Base-by-base conservation (phyloP, 2,329 filamentous ascomycete species). In the Colletotrichum falcatum region DNA sequence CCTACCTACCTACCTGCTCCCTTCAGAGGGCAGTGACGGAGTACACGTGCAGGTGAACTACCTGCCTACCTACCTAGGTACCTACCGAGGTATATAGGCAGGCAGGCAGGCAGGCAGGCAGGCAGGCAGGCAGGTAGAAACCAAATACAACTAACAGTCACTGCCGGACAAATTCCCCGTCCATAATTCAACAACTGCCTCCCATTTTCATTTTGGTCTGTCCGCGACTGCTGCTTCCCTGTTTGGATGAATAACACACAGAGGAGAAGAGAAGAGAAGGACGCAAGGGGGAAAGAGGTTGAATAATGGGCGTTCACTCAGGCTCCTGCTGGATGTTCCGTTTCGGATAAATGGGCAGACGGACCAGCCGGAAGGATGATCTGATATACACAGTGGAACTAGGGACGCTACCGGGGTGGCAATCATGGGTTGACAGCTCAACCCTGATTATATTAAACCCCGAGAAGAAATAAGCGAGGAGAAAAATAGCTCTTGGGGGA, bases 151-250 rank as follows among this genome's bases (percentile, higher is more conserved):
- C 26, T 37, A 30, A 49, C 20, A 63, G 42, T 35, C 23, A 39
- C 60, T 56, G 51, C 61, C 51, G 39, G 61, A 39, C 35, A 48
- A 54, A 33, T 20, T 7, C 58, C 65, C 26, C 37, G n/a, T 33
- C 28, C 30, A 11, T 28, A 53, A 33, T n/a, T 37, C 49, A 37
- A 20, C n/a, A 59, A 26, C 49, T 56, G 7, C 55, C 18, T 54
- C 23, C 18, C 26, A 5, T 2, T 28, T 11, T 6, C 6, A 26
- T 28, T 23, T 20, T 58, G 39, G 23, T 58, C 16, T 39, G 44
- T n/a, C 42, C 11, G 42, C n/a, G 20, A 37, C 55, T 39, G 35
- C 33, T 33, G 33, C n/a, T 59, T 54, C 12, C 37, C n/a, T 5
- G n/a, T n/a, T 5, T n/a, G 33, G 12, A 35, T 6, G 6, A 44